Percentiles rank a stretch among this genome's conserved stretches.
These are phyloP conservation scores for Microglena sp. DNA, from an alignment of 139 green algal species.

Conservation along the genomic window DNA sequence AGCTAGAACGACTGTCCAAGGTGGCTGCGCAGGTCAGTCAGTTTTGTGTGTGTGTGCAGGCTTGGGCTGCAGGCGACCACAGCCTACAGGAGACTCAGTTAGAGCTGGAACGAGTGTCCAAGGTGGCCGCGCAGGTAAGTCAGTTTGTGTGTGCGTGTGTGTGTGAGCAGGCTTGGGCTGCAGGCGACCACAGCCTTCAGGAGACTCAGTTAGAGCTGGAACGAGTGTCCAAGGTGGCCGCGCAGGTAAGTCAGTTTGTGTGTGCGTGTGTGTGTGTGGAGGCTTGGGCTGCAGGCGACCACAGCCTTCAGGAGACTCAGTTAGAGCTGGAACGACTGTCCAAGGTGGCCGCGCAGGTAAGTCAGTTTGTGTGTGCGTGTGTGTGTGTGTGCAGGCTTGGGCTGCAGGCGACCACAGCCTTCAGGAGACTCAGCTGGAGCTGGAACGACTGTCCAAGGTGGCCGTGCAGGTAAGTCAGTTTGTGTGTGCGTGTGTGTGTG, in stretches of 20 bases:
- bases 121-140: no score
- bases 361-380: neutral
- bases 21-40: no score
- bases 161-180: no score
- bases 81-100: conserved; percentile 42
- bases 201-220: no score
- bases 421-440: no score
- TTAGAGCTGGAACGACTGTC: neutral
- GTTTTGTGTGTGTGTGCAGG: no score
- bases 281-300: no score
- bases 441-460: no score
- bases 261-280: neutral
- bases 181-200: no score
- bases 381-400: neutral
- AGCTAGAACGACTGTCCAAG: conserved; percentile 37
- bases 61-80: conserved; percentile 32
- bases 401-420: no score
- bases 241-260: neutral
- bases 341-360: neutral
- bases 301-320: no score
- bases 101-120: conserved; percentile 39
- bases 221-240: neutral
- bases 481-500: neutral
- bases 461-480: neutral
- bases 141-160: no score